Base-by-base conservation (phyloP, 495 filamentous ascomycete species). In the Aspergillus incahuasiensis region DNA sequence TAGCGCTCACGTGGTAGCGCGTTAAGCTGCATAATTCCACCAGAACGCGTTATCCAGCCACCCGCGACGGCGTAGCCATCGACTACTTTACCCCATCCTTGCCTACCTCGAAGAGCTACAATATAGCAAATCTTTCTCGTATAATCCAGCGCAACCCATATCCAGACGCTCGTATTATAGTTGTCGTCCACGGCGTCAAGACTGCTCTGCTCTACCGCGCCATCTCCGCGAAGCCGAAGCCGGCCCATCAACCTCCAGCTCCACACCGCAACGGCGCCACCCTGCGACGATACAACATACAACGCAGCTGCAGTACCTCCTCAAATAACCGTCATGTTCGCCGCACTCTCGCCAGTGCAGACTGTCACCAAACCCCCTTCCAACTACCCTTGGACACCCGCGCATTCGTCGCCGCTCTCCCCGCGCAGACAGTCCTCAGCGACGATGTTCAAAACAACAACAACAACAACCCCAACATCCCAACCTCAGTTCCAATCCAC, bases 331-430 rank as follows among this genome's bases (percentile, higher is more conserved):
- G 61, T 45, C 32, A 71, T 70, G 63, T 68, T 72, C 64, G 66
- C 64, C 35, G 32, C 67, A 42, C 66, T 64, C 5, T 22, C 51
- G 20, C 54, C 44, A 28, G 45, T 52, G 55, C 48, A 51, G 11
- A 54, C 82, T 75, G 79, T 44, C 21, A 1, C 51, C 80, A 56
- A 78, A 73, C 55, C 78, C 73, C 69, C 79, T 79, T 45, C 51
- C 30, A 58, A 48, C 62, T 62, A 16, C 60, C 63, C 48, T 61
- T 66, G 75, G 79, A 48, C 81, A 74, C 70, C 74, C 73, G 41
- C 74, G 67, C 65, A 79, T 69, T 58, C 85, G 76, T 71, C 75
- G 62, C 55, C 79, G 73, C 66, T 84, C 77, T 68, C 63, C 49
- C 65, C 57, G 57, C 69, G 42, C 62, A 61, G 56, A 28, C 20